Base-by-base conservation (phyloP, 2,329 filamentous ascomycete genomes). In the Beauveria pseudobassiana region DNA sequence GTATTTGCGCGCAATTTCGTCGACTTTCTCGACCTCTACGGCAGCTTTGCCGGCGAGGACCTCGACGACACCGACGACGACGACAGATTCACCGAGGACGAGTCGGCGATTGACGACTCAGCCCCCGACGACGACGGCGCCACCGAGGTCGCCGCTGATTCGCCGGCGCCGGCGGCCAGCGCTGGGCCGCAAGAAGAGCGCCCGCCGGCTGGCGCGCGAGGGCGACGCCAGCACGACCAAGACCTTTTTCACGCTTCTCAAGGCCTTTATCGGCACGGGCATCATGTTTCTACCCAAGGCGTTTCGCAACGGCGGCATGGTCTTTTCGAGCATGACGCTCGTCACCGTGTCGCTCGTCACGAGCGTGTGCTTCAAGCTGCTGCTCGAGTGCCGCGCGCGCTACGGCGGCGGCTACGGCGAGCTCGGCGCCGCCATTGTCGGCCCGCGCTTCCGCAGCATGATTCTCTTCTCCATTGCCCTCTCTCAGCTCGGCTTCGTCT, bases 241-340 rank as follows among this genome's bases (percentile, higher is more conserved):
- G 75, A 87, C 89, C 0, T 92, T 92, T 74, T 91, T 91, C 72
- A 92, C 88, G 0, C 77, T 91, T 10, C 77, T 92, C 57, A 92
- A 92, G 72, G 88, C 89, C 1, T 92, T 92, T 68, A 83, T 92
- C 60, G 89, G 89, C 53, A 92, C 89, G 0, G 89, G 89, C 64
- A 91, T 92, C 71, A 90, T 92, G 85, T 92, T 92, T 69, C 72
- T 92, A 50, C 89, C 89, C 52, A 91, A 90, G 70, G 89, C 89
- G 0, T 92, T 91, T 74, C 84, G 85, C 69, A 92, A 92, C 65
- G 89, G 89, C 42, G 89, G 89, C 26, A 86, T 92, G 57, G 76
- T 91, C 12, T 92, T 92, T 70, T 91, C 88, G 0, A 87, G 85
- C 0, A 74, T 90, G 55, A 86, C 87, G 0, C 81, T 92, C 65